Evolutionary conservation across 371 early-diverging fungal genomes (phyloP).

Genomic region (Saksenaea vasiformis): DNA sequence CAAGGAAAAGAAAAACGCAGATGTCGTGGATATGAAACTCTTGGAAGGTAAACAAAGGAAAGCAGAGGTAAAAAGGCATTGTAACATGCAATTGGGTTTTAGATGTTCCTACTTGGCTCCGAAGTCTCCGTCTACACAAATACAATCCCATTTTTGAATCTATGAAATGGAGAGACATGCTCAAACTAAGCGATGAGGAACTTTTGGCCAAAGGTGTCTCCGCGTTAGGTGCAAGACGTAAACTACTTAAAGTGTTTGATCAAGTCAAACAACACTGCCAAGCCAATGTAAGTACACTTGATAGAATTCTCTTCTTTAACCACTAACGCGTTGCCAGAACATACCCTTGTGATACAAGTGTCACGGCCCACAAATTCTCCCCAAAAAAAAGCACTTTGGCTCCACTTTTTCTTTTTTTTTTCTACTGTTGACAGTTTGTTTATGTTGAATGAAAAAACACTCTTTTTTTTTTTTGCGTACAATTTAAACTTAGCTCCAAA

Average conservation of each 20-base stretch:
- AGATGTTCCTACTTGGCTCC: constrained; percentile 94
- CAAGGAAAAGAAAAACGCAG: constrained; percentile 76
- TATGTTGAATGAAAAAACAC: too few species aligned
- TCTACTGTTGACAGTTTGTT: too few species aligned
- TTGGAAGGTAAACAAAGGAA: constrained; percentile 60
- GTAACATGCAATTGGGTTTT: background rate
- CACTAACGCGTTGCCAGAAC: background rate
- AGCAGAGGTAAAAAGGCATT: background rate
- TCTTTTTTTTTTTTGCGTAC: too few species aligned
- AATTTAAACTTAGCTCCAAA: too few species aligned
- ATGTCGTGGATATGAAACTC: constrained; percentile 71
- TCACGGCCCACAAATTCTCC: too few species aligned
- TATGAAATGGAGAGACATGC: constrained; percentile 85
- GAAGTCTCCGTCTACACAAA: constrained; percentile 87
- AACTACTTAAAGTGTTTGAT: constrained; percentile 95
- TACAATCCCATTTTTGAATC: constrained; percentile 83
- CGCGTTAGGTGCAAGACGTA: constrained; percentile 92
- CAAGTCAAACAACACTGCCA: constrained; percentile 59
- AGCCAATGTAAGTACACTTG: constrained; percentile 36
- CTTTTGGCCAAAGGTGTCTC: constrained; percentile 84
- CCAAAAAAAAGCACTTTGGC: too few species aligned
- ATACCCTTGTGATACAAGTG: background rate
- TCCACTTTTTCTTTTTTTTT: too few species aligned
- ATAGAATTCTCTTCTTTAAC: background rate
- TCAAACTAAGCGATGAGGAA: constrained; percentile 80